Evolutionary conservation across 1,284 basidiomycete species (phyloP), one percentile per base, ranked within the genome.

Genomic region (Cystobasidiaceae sp.): DNA sequence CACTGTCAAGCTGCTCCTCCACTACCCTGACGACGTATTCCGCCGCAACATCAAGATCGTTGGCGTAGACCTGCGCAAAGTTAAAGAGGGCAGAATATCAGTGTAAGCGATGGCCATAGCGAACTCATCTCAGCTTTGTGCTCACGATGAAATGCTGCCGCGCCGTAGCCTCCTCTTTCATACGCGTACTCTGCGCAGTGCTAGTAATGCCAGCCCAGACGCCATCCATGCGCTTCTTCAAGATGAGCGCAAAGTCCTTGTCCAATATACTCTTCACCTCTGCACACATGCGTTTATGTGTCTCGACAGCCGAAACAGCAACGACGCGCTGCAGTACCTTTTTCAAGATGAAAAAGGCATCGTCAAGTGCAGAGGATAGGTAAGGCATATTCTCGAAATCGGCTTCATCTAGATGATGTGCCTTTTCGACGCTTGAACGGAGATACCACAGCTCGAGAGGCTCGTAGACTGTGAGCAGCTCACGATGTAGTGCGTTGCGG

Each of bases 361-460:
- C 93, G 75, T 97, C 93, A 0, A 93, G 89, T 0, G 87, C 86
- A 6, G 79, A 80, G 1, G 78, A 79, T 19, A 81, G 70, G 67
- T 46, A 88, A 84, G 60, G 90, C 86, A 5, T 80, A 81, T 74
- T 74, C 79, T 78, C 43, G 5, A 66, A 71, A 70, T 89, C 85
- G 1, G 86, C 82, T 25, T 82, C 76, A 75, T 94, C 90, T 11
- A 85, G 74, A 37, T 77, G 76, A 69, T 81, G 79, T 0, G 79
- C 92, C 81, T 93, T 93, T 74, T 94, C 89, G 50, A 96, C 85
- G 63, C 85, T 87, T 11, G 83, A 86, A 17, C 89, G 85, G 17
- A 88, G 83, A 76, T 93, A 97, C 93, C 93, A 97, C 3, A 86
- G 79, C 76, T 98, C 94, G 66, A 98, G 80, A 0, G 93, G 92